Evolutionary conservation across 164 flowering plant species (phyloP).

Genomic region (Cinnamomum micranthum): DNA sequence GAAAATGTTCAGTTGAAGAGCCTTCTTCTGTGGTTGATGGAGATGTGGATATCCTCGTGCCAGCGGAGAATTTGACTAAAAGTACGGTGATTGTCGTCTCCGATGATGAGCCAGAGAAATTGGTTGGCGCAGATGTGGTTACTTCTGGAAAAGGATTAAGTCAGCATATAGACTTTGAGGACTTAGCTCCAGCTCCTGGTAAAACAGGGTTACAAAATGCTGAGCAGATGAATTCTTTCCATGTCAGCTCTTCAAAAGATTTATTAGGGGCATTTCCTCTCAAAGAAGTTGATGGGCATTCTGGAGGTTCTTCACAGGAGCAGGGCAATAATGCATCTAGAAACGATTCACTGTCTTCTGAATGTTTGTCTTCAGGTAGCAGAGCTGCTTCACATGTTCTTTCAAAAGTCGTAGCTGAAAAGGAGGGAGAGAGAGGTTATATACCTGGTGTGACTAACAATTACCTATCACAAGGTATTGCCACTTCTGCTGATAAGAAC

Average conservation of each 20-base stretch:
- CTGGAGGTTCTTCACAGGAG: conserved; percentile 21
- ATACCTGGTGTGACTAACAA: conserved; percentile 1
- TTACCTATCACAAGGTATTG: neutral
- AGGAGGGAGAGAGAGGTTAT: neutral
- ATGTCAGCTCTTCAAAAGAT: conserved; percentile 15
- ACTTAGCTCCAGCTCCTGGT: conserved; percentile 12
- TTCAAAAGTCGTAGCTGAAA: conserved; percentile 9
- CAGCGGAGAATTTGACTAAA: conserved; percentile 4
- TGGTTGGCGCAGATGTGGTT: conserved; percentile 14
- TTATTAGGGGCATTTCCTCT: conserved; percentile 14
- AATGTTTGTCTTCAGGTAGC: neutral
- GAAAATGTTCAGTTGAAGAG: conserved; percentile 14
- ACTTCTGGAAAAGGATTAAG: conserved; percentile 16
- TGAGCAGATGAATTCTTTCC: conserved; percentile 14
- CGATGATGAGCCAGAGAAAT: conserved; percentile 63
- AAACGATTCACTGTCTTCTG: conserved; percentile 6
- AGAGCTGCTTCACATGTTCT: conserved; percentile 4
- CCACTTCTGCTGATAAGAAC: conserved; percentile 11
- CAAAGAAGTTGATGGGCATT: conserved; percentile 16
- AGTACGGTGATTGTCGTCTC: conserved; percentile 50
- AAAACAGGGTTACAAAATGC: conserved; percentile 11
- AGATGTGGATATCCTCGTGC: conserved; percentile 23
- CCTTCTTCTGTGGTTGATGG: conserved; percentile 20
- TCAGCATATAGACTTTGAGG: conserved; percentile 8
- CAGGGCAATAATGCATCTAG: conserved; percentile 16